Conservation (phyloP, 1,139 yeast genomes). For the Sugiyamaella castrensis region DNA sequence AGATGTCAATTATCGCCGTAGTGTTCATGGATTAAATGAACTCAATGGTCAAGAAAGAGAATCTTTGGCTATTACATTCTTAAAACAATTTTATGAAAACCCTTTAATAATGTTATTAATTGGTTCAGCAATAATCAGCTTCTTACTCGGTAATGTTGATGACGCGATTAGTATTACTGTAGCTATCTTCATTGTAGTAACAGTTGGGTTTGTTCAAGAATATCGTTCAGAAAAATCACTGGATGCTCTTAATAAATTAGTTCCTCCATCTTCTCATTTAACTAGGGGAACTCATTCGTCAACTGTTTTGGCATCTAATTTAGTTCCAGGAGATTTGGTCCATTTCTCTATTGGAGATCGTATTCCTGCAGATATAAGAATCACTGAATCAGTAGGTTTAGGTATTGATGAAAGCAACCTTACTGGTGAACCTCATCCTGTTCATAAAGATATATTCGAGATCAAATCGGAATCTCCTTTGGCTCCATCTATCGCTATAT, state of each 20-base stretch:
- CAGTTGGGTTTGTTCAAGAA: conserved; percentile 96
- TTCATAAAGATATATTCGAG: conserved; percentile 52
- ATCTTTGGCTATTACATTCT: conserved; percentile 60
- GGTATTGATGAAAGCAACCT: conserved; percentile 86
- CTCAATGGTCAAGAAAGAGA: conserved; percentile 74
- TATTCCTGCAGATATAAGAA: conserved; percentile 88
- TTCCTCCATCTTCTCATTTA: conserved; percentile 90
- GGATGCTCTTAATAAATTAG: conserved; percentile 85
- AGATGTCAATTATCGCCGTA: conserved; percentile 67
- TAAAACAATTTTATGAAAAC: conserved; percentile 79
- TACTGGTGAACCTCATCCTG: conserved; percentile 92
- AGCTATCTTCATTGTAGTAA: conserved; percentile 85
- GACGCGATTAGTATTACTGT: conserved; percentile 82
- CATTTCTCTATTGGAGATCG: conserved; percentile 88
- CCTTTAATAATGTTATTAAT: conserved; percentile 82
- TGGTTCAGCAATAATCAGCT: conserved; percentile 81
- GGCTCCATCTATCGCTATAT: conserved; percentile 45
- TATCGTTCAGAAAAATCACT: conserved; percentile 90
- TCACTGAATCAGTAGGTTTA: conserved; percentile 72
- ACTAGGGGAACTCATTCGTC: conserved; percentile 67
- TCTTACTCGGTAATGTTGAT: conserved; percentile 88
- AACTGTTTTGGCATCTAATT: conserved; percentile 74
- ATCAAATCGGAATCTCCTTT: conserved; percentile 39
- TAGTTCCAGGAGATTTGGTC: conserved; percentile 94
- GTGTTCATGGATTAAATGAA: conserved; percentile 76